Conservation (phyloP, 2,329 filamentous ascomycete genomes). For the Xylariaceae sp. region DNA sequence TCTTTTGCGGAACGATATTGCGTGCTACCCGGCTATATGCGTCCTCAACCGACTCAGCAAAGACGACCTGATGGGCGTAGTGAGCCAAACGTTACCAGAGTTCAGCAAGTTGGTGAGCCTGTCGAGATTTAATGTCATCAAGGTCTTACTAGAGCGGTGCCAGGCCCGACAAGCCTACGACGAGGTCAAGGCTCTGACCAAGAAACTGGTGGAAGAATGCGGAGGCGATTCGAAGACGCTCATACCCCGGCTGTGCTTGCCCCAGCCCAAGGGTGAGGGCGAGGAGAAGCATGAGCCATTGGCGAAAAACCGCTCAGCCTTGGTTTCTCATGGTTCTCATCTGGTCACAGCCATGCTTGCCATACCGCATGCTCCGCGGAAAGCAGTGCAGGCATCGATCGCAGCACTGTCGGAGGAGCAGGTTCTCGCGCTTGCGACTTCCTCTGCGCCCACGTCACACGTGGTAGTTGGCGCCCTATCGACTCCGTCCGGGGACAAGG, state of each 20-base stretch:
- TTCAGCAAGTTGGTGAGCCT: constrained; percentile 68
- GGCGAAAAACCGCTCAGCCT: constrained; percentile 51
- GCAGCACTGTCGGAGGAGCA: constrained; percentile 51
- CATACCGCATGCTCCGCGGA: constrained; percentile 62
- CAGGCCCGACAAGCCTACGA: constrained; percentile 57
- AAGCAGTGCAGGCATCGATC: constrained; percentile 69
- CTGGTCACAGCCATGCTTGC: constrained; percentile 74
- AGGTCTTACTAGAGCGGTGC: constrained; percentile 78
- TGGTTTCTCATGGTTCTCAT: constrained; percentile 68
- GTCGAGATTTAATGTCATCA: constrained; percentile 72
- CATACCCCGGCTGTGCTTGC: constrained; percentile 45
- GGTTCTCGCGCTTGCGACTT: constrained; percentile 59
- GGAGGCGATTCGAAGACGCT: constrained; percentile 43
- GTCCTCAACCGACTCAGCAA: constrained; percentile 79
- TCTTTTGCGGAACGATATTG: constrained; percentile 82
- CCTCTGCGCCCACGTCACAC: constrained; percentile 44
- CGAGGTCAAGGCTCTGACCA: constrained; percentile 43
- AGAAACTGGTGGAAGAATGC: constrained; percentile 43
- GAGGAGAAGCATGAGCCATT: constrained; percentile 34
- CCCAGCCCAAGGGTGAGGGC: constrained; percentile 32
- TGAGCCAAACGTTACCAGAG: constrained; percentile 66
- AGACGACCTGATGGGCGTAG: constrained; percentile 72
- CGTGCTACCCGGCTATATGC: constrained; percentile 78
- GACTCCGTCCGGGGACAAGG: constrained; percentile 42
- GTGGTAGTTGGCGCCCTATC: constrained; percentile 47